Evolutionary conservation across 176 grass and related monocot genomes (phyloP).

Genomic region (Saccharum officinarum): DNA sequence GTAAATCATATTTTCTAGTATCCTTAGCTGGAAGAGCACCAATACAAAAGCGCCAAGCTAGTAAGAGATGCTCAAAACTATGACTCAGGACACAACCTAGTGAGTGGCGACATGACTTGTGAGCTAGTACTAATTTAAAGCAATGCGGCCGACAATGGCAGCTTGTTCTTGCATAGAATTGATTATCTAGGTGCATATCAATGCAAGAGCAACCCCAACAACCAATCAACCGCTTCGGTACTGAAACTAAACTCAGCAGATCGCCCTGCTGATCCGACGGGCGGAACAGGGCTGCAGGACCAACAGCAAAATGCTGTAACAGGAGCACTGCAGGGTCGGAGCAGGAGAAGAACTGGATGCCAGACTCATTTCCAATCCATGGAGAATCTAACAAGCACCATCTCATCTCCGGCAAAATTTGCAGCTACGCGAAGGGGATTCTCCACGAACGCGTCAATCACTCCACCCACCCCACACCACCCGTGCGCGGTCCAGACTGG

Average conservation of each 20-base stretch:
- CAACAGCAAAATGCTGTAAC: background rate
- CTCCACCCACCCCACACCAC: constrained; percentile 18
- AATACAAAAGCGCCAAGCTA: background rate
- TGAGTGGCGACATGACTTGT: background rate
- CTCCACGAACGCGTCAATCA: constrained; percentile 18
- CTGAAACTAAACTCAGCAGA: background rate
- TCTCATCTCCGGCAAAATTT: background rate
- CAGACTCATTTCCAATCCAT: background rate
- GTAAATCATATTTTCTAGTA: background rate
- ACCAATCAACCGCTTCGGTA: background rate
- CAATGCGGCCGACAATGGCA: background rate
- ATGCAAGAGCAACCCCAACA: background rate
- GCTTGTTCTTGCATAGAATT: background rate
- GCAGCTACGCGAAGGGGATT: background rate
- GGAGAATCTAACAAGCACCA: background rate
- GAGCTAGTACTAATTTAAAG: background rate
- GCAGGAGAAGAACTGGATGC: background rate
- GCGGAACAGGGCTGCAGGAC: background rate
- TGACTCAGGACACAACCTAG: background rate
- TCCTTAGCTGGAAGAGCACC: background rate
- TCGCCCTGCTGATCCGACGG: background rate
- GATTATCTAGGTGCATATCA: background rate
- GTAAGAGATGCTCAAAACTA: background rate
- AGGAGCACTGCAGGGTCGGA: background rate
- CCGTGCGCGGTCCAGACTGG: constrained; percentile 54